phyloP scores from a whole-genome alignment of 2,329 filamentous ascomycete species.

The Knoxdaviesia proteae region DNA sequence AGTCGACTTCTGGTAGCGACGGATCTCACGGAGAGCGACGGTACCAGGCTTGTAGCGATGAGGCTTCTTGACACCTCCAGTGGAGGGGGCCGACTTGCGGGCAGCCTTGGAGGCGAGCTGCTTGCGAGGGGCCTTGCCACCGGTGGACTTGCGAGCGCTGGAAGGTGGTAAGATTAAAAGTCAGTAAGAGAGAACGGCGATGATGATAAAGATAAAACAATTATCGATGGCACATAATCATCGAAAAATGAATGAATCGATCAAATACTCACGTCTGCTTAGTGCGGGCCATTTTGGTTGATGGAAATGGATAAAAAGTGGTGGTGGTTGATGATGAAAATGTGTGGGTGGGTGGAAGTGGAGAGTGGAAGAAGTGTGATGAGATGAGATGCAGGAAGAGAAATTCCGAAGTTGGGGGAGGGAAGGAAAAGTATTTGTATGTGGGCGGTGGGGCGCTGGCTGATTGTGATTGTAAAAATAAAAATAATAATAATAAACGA shows the following conservation, averaged over 20 bases:
- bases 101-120: slow-evolving; percentile 98
- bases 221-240: slow-evolving; percentile 25
- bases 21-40: slow-evolving; percentile 94
- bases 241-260: neutral
- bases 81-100: slow-evolving; percentile 93
- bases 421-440: slow-evolving; percentile 13
- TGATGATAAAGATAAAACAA: neutral
- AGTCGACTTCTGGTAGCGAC: slow-evolving; percentile 93
- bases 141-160: slow-evolving; percentile 50
- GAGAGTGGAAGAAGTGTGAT: slow-evolving; percentile 6
- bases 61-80: slow-evolving; percentile 93
- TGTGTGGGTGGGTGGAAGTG: slow-evolving; percentile 19
- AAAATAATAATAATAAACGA: neutral
- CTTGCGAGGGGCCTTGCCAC: slow-evolving; percentile 71
- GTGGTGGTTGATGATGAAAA: slow-evolving; percentile 11
- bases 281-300: slow-evolving; percentile 37
- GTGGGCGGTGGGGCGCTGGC: slow-evolving; percentile 5
- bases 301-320: slow-evolving; percentile 14
- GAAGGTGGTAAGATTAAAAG: neutral
- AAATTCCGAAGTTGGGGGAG: slow-evolving; percentile 20
- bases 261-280: slow-evolving; percentile 29
- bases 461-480: slow-evolving; percentile 6
- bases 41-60: slow-evolving; percentile 81
- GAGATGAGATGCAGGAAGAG: slow-evolving; percentile 6
- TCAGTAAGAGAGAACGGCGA: neutral